A percentile compares a stretch with the other conserved stretches of the same genome.
phyloP scores from a whole-genome alignment of 169 alveolate species.

The Plasmodium cynomolgi region DNA sequence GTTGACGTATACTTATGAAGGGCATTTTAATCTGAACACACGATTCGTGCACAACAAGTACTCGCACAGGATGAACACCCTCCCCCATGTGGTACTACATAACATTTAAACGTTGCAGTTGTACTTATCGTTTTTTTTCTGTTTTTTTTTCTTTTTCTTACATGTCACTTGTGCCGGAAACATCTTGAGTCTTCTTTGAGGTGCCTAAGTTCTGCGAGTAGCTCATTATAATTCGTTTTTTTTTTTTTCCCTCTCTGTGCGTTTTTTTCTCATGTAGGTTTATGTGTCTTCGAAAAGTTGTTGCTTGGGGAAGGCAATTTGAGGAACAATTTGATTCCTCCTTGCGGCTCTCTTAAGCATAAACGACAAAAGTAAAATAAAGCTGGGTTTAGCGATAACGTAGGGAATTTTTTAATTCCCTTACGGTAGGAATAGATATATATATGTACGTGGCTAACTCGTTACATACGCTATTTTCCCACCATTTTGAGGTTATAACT shows the following conservation, averaged over 20 bases:
- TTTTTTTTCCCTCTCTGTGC: neutral
- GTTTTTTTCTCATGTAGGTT: neutral
- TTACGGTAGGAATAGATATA: neutral
- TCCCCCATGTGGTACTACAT: neutral
- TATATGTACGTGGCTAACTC: neutral
- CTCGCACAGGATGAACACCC: neutral
- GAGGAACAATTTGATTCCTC: neutral
- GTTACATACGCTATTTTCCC: neutral
- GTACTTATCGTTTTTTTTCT: constrained; percentile 5
- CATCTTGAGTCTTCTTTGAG: constrained; percentile 37
- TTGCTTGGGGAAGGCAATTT: neutral
- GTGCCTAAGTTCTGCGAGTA: neutral
- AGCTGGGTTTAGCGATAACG: neutral
- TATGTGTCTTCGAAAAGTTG: neutral
- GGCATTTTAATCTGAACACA: neutral
- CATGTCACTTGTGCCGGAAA: constrained; percentile 35
- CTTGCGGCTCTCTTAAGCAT: neutral
- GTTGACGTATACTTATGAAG: neutral
- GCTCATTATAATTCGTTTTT: constrained; percentile 27
- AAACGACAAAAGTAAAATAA: neutral
- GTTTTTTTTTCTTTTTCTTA: constrained; percentile 15
- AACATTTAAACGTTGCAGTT: neutral
- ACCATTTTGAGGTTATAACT: neutral
- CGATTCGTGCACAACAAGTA: neutral
- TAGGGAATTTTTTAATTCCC: neutral